Evolutionary conservation across 768 basidiomycete species (phyloP), one percentile per base, ranked within the genome.

Genomic region (Coprinellus micaceus): DNA sequence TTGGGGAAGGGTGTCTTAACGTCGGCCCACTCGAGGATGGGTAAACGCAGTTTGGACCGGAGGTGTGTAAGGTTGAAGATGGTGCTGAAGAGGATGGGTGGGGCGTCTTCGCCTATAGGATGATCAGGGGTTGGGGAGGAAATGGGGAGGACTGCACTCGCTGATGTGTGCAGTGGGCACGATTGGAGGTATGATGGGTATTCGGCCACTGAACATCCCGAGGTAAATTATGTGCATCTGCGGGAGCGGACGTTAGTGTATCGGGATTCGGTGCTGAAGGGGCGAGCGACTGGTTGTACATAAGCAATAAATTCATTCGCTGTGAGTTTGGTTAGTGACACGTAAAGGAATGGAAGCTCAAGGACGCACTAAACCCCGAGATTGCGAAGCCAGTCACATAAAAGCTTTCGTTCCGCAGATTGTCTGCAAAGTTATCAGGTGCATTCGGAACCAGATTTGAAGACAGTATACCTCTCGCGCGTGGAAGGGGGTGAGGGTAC

Each of bases 181-280:
- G 44, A 52, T 44, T 5, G 51, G 26, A 10, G 41, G 22, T 9
- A 57, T 33, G 25, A 57, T 52, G n/a, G 56, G 56, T 52, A 57
- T 52, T 28, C 56, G 49, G 21, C 36, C 50, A 4, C 40, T 57
- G 12, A 52, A 26, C 6, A 45, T 24, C 2, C 41, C 56, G 19
- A 57, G 50, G 21, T 57, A 57, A 4, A 57, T 52, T 2, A 57
- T 19, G 19, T 57, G 51, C 22, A 57, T 57, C 56, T 57, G 50
- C n/a, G n/a, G n/a, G n/a, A 11, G 19, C 24, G 26, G 19, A 26
- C 13, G 19, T 56, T 9, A 56, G 37, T 25, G 19, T 13, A 19
- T 19, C 6, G 29, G 1, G 49, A 4, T 36, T 29, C 21, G n/a
- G 3, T n/a, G 15, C 5, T 13, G 47, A 15, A 36, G 33, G 13